Conservation (phyloP, 306 rosid genomes). For the Pyrus pyrifolia region DNA sequence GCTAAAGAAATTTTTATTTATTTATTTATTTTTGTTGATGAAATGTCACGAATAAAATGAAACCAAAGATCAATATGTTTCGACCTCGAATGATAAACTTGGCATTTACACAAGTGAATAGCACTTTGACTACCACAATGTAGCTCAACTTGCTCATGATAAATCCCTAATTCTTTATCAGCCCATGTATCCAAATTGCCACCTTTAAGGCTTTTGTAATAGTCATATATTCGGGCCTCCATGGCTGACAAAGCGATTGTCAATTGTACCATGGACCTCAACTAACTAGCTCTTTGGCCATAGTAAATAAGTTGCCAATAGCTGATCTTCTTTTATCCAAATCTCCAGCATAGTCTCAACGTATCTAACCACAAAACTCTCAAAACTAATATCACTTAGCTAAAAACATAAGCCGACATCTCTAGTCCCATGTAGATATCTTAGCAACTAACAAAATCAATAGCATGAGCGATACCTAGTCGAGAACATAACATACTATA, state of each 20-base stretch:
- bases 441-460: background rate
- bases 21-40: background rate
- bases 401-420: no score
- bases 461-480: background rate
- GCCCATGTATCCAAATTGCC: background rate
- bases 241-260: background rate
- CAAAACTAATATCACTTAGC: no score
- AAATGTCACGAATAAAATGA: background rate
- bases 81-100: background rate
- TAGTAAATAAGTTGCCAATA: background rate
- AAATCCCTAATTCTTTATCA: background rate
- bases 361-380: no score
- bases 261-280: no score
- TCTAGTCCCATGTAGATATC: background rate
- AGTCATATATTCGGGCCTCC: background rate
- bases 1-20: background rate
- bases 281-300: background rate
- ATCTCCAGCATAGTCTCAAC: background rate
- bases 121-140: background rate
- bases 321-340: background rate
- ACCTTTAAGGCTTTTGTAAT: background rate
- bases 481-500: background rate
- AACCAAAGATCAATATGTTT: background rate
- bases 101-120: background rate
- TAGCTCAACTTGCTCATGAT: background rate